Base-by-base conservation (phyloP, 2,329 filamentous ascomycete species). In the Mariannaea elegans region DNA sequence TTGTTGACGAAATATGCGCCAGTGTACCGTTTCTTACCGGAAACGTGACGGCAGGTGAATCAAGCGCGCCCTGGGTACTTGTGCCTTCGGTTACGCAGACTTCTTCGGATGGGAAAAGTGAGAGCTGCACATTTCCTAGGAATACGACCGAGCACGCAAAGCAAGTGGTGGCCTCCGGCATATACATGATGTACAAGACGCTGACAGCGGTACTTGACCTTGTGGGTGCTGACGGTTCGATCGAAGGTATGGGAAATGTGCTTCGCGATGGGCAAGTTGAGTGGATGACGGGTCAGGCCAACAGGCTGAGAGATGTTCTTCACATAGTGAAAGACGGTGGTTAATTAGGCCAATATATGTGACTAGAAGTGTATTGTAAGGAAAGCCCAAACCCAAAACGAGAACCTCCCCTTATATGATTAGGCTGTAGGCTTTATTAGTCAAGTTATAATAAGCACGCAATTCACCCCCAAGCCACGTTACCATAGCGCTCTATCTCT, bases 1-100 rank as follows among this genome's bases (percentile, higher is more conserved):
- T 61, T 9, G 32, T 61, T 18, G 45, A 56, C 47, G 58, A 57
- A 31, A 42, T 57, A 18, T 61, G 58, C 45, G 58, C 58, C 8
- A 61, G 23, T 16, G 47, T 57, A n/a, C 58, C 47, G n/a, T 57
- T 32, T 27, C 39, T 56, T 16, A 50, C 53, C 9, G 46, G 31
- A 19, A 34, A 57, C n/a, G 23, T 46, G 36, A 49, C 27, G 46
- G n/a, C 21, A 19, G 16, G 49, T n/a, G 34, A 36, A 36, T 36
- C 13, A 12, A 14, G 19, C 31, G n/a, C 27, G 9, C 34, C 7
- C 34, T 7, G 14, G 14, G 34, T 36, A 4, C 34, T 36, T n/a
- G 34, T 16, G 34, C 34, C 34, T 13, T 44, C 27, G 6, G 38
- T 16, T 9, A 24, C 10, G 23, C 38, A 24, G 23, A 3, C 32